These are phyloP conservation scores for Tulasnella sp. DNA, from an alignment of 768 basidiomycete species.

Conservation along the genomic window DNA sequence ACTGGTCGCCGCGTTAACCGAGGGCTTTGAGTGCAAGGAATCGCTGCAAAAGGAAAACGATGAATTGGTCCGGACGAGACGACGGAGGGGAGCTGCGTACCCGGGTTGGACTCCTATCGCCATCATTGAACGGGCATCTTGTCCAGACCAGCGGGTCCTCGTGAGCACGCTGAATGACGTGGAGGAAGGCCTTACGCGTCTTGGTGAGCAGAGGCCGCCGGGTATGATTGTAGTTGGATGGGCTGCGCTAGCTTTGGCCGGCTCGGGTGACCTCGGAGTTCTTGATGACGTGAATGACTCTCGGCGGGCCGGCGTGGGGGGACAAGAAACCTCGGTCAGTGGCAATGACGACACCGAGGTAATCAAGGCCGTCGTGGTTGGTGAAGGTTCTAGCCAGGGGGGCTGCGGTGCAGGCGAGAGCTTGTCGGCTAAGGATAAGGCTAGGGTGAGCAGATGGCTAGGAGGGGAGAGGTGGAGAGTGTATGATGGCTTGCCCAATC, in stretches of 20 bases:
- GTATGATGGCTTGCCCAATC: slow-evolving; percentile 9
- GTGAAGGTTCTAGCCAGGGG: not conserved
- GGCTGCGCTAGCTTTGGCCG: slow-evolving; percentile 75
- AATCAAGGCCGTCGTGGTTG: not conserved
- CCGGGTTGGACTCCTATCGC: slow-evolving; percentile 79
- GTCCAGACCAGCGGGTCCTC: slow-evolving; percentile 85
- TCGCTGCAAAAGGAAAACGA: not conserved
- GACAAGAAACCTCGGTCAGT: not conserved
- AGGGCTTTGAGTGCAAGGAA: slow-evolving; percentile 22
- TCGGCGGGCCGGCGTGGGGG: not conserved
- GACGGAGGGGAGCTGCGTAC: slow-evolving; percentile 55
- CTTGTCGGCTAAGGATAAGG: slow-evolving; percentile 11
- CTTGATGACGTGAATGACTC: slow-evolving; percentile 49
- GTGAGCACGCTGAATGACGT: slow-evolving; percentile 72
- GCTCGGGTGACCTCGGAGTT: slow-evolving; percentile 62
- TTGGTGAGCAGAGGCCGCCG: slow-evolving; percentile 85
- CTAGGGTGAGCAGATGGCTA: slow-evolving; percentile 17
- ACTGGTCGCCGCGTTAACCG: slow-evolving; percentile 59
- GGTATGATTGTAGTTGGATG: slow-evolving; percentile 97
- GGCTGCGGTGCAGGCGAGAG: not conserved
- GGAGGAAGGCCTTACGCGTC: slow-evolving; percentile 61
- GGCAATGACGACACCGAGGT: not conserved
- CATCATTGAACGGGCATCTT: slow-evolving; percentile 90
- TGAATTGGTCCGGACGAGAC: slow-evolving; percentile 29
- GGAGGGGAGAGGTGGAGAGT: slow-evolving; percentile 12